Percentiles rank a stretch among this genome's conserved stretches.
Conservation (phyloP, 2,329 filamentous ascomycete genomes). For the Trichoderma arundinaceum region DNA sequence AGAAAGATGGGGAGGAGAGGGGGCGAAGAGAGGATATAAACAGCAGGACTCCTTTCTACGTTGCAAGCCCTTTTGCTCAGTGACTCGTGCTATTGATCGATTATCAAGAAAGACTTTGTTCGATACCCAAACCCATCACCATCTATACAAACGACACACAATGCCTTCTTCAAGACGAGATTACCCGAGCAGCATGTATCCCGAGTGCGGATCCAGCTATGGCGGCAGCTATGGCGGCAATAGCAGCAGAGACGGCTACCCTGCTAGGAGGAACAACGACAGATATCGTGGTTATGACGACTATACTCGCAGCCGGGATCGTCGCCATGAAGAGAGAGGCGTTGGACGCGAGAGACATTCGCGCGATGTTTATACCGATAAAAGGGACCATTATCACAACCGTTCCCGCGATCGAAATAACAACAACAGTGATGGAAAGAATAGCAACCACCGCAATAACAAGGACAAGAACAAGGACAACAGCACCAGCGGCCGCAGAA, state of each 20-base stretch:
- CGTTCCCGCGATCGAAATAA: neutral
- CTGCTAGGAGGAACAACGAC: no score
- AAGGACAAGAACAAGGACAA: neutral
- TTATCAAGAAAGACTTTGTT: neutral
- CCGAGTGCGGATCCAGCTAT: conserved; percentile 4
- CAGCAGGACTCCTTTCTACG: no score
- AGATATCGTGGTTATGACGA: neutral
- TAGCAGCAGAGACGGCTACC: neutral
- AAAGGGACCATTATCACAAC: neutral
- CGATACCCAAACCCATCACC: neutral
- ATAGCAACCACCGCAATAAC: no score
- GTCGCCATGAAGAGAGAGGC: neutral
- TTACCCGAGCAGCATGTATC: conserved; percentile 2
- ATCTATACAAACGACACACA: neutral
- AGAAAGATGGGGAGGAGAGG: neutral
- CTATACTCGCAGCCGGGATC: neutral
- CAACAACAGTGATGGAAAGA: neutral
- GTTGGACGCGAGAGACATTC: neutral
- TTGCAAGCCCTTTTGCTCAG: no score
- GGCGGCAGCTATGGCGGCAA: neutral
- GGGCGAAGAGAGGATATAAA: neutral
- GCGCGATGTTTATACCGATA: neutral
- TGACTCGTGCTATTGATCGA: neutral
- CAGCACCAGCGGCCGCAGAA: neutral
- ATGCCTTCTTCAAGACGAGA: conserved; percentile 18